Base-by-base conservation (phyloP, 2,329 filamentous ascomycete species). In the Penicillium concentricum region DNA sequence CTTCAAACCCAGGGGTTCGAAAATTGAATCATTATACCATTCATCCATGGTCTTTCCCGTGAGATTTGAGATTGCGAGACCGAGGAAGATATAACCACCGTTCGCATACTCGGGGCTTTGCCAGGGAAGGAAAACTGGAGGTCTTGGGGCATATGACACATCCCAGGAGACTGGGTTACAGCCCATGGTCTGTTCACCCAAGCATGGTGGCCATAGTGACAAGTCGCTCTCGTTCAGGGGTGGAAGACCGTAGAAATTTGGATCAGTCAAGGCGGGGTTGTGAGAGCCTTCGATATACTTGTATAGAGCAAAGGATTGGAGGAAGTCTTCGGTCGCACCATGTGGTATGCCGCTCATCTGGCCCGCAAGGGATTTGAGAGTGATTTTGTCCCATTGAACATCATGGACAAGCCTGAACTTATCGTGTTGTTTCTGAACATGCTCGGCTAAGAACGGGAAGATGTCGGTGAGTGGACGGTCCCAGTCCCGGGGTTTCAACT, bases 91-190 rank as follows among this genome's bases (percentile, higher is more conserved):
- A 42, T 63, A 79, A 1, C 73, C 80, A 3, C 76, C 68, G 60
- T 84, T 82, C 28, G 80, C 79, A 64, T 84, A 84, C 3, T 74
- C 69, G 0, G 81, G 79, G 3, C 71, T 76, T 0, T 74, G 72
- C 60, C 77, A 80, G 0, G 81, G 75, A 0, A 69, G 63, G 49
- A 78, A 81, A 1, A 75, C 68, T 0, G 80, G 79, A 6, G 72
- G 67, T 5, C 67, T 67, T 46, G 63, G 61, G 20, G 61, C 64
- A 16, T 72, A 32, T 24, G 24, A 26, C 12, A 28, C 47, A 24
- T 50, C 47, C 47, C 47, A 50, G 15, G 47, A 24, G 12, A 50
- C 47, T 41, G 37, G 35, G 18, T 50, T 41, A 22, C 47, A 68
- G n/a, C 67, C 68, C 9, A 66, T 49, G 34, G 68, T 63, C 34